phyloP scores from a whole-genome alignment of 2,329 filamentous ascomycete genomes.

The Amylocarpus encephaloides region DNA sequence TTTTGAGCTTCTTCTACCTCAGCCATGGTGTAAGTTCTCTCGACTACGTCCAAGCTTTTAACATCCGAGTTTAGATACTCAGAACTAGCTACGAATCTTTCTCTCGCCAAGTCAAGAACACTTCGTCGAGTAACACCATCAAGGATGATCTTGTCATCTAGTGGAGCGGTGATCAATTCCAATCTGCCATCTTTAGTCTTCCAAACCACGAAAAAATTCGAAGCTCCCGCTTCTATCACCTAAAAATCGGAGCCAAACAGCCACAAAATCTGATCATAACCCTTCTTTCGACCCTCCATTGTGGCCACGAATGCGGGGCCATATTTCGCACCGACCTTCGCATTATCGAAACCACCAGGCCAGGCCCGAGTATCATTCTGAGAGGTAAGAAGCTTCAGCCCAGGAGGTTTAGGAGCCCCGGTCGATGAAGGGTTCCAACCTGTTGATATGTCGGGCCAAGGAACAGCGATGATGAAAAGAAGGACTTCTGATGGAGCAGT shows the following conservation, averaged over 20 bases:
- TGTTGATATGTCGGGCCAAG: conserved; percentile 41
- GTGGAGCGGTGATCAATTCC: conserved; percentile 74
- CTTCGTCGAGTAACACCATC: conserved; percentile 79
- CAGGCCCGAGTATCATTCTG: conserved; percentile 81
- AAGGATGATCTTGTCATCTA: conserved; percentile 77
- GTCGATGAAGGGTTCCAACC: conserved; percentile 23
- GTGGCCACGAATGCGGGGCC: conserved; percentile 76
- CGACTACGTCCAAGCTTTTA: conserved; percentile 60
- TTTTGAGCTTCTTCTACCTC: conserved; percentile 66
- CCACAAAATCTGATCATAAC: conserved; percentile 88
- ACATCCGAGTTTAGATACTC: conserved; percentile 26
- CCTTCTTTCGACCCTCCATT: conserved; percentile 60
- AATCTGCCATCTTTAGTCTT: conserved; percentile 54
- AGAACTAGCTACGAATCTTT: conserved; percentile 46
- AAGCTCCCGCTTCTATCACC: conserved; percentile 86
- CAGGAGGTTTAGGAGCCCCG: conserved; percentile 35
- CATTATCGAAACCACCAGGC: conserved; percentile 88
- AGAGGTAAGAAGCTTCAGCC: conserved; percentile 71
- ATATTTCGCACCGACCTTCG: conserved; percentile 91
- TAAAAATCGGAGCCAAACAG: conserved; percentile 63
- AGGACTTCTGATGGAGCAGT: conserved; percentile 74
- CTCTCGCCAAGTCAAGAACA: conserved; percentile 64
- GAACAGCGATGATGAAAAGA: conserved; percentile 68
- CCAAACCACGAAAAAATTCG: conserved; percentile 88
- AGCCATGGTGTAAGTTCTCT: conserved; percentile 73